Base-by-base conservation (phyloP, 768 basidiomycete genomes). In the Asterophora lycoperdoides region DNA sequence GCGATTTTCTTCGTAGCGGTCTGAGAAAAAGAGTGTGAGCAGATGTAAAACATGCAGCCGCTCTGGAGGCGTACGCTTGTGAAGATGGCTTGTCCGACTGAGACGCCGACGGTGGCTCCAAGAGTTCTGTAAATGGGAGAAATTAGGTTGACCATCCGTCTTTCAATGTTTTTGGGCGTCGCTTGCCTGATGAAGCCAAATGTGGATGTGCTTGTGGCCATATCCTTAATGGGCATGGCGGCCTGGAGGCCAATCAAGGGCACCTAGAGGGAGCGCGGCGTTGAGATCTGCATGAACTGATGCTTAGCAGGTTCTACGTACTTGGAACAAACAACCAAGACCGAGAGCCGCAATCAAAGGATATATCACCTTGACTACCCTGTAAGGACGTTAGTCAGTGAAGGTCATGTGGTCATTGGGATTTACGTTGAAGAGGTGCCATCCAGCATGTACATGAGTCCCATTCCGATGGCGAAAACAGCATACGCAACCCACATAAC, bases 161-260 rank as follows among this genome's bases (percentile, higher is more conserved):
- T 28, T 37, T 39, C 40, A 41, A 8, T 23, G n/a, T 48, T 38
- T 14, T 52, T 38, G 38, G 20, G 44, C 20, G 23, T 4, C 15
- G 14, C 48, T 26, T 60, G 83, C 80, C 85, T 76, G 54, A 92
- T 68, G 59, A 93, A 84, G 17, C 78, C 77, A 58, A 84, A 86
- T 0, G 81, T 80, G 1, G 77, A 70, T 0, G 89, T 89, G 45
- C 80, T 81, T 1, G 89, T 89, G 2, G 89, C 88, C 88, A 92
- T 89, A 54, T 92, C 88, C 56, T 81, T 83, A 13, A 89, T 58
- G 0, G 91, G 91, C 89, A 93, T 93, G 1, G 89, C 84, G 1
- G 89, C 87, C 66, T 93, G 90, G 11, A 93, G 66, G 11, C 75
- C 86, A 43, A 90, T 80, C 6, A 89, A 65, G 0, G 87, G 88